Evolutionary conservation across 1,284 basidiomycete species (phyloP), one percentile per base, ranked within the genome.

Genomic region (Mycena sp.): DNA sequence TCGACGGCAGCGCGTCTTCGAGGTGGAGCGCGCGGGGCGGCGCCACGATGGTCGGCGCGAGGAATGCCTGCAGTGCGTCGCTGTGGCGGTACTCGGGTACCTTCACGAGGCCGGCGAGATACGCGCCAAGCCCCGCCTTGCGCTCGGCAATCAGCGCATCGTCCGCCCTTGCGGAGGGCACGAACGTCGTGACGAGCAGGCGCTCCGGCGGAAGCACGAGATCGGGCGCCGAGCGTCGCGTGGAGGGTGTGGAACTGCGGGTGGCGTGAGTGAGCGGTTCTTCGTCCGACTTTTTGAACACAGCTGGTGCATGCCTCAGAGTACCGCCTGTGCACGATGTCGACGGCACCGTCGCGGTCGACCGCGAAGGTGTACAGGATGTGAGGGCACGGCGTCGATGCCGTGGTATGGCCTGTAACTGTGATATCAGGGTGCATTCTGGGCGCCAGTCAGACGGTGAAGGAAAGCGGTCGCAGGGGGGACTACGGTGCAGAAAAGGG

Each of bases 131-230:
- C 5, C 83, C 85, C 17, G 70, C 69, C 72, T 84, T 87, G 69
- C 85, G 83, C 67, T 85, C 85, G 0, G 79, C 69, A 64, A 86
- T 83, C 45, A 86, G 79, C 16, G 76, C 63, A 63, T 86, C 84
- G 69, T 85, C 83, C 25, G 82, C 74, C 84, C 84, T 85, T n/a
- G 83, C 82, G 5, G 80, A 81, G 0, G 83, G 84, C 23, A 84
- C 58, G 67, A 86, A 82, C 2, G 79, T 76, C 5, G 81, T 85
- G 28, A 76, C 72, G 14, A 85, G 71, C 50, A 83, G 76, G 29
- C 81, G 80, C 71, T 85, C 86, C 1, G 84, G 83, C 7, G 85
- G 85, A 7, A 87, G 76, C 21, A 70, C 68, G 66, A 77, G 79
- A 0, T 78, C 69, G 63, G 81, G 57, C 43, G 41, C 59, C 58